These are phyloP conservation scores for Excoecaria cochinchinensis DNA, from an alignment of 345 rosid genomes.

Conservation along the genomic window DNA sequence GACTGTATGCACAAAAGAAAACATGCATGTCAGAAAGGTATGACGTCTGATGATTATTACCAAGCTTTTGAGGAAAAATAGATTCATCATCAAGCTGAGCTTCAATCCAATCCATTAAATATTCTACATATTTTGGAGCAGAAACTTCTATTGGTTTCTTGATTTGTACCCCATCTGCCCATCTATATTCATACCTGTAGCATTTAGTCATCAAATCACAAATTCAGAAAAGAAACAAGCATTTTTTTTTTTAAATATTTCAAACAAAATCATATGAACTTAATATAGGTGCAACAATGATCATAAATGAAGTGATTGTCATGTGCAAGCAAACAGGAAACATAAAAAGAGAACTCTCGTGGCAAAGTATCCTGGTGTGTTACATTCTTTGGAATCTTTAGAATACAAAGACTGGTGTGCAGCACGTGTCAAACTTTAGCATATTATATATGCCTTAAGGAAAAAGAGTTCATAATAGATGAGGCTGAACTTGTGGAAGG, in stretches of 20 bases:
- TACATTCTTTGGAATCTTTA: not conserved
- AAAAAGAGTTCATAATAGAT: too few species aligned
- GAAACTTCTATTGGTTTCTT: constrained; percentile 99
- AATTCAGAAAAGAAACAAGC: constrained; percentile 4
- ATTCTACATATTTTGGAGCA: constrained; percentile 98
- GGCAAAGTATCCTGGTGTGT: not conserved
- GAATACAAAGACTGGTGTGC: not conserved
- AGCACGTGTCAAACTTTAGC: too few species aligned
- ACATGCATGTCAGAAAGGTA: not conserved
- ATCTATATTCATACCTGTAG: constrained; percentile 91
- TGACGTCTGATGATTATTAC: constrained; percentile 39
- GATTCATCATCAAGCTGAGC: constrained; percentile 94
- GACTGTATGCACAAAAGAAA: not conserved
- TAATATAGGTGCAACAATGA: not conserved
- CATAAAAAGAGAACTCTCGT: not conserved
- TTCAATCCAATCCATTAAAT: constrained; percentile 99
- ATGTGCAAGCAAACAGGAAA: constrained; percentile 13
- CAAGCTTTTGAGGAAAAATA: constrained; percentile 94
- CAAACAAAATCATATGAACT: not conserved
- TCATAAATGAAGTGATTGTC: constrained; percentile 3
- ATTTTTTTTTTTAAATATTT: not conserved
- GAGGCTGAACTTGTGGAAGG: too few species aligned
- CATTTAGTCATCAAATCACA: constrained; percentile 15
- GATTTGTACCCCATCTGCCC: constrained; percentile 99
- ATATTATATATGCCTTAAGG: too few species aligned